Evolutionary conservation across 2,329 filamentous ascomycete species (phyloP).

Genomic region (Aureobasidium lini): DNA sequence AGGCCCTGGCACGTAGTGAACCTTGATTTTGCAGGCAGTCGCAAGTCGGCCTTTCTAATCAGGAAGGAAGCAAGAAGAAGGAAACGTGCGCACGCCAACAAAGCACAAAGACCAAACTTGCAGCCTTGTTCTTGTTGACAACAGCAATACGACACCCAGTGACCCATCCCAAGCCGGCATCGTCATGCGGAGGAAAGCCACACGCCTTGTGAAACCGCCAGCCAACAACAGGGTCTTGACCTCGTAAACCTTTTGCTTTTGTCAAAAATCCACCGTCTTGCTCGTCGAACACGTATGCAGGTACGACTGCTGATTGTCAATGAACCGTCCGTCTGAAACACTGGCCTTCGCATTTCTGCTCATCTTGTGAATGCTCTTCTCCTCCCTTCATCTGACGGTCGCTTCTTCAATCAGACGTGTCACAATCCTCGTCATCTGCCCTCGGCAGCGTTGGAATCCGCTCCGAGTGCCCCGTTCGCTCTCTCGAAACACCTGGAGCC

Average conservation of each 20-base stretch:
- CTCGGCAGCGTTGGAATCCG: constrained; percentile 1
- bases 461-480: not conserved
- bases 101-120: not conserved
- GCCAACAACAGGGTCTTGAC: not conserved
- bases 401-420: not conserved
- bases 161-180: not conserved
- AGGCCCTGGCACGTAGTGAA: constrained; percentile 6
- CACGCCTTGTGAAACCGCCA: not conserved
- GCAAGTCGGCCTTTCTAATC: not conserved
- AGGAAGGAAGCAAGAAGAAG: not conserved
- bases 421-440: not conserved
- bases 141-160: not conserved
- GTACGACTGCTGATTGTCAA: not conserved
- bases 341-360: not conserved
- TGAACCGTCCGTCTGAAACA: constrained; percentile 5
- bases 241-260: not conserved
- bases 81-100: not conserved
- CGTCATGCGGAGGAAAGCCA: not conserved
- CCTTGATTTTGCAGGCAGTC: not conserved
- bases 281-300: constrained; percentile 6
- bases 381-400: not conserved
- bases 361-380: not conserved
- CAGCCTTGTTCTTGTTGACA: constrained; percentile 3
- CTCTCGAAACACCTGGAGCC: constrained; percentile 3
- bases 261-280: not conserved